phyloP scores from a whole-genome alignment of 1,284 basidiomycete species.

The Tilletia setariae region DNA sequence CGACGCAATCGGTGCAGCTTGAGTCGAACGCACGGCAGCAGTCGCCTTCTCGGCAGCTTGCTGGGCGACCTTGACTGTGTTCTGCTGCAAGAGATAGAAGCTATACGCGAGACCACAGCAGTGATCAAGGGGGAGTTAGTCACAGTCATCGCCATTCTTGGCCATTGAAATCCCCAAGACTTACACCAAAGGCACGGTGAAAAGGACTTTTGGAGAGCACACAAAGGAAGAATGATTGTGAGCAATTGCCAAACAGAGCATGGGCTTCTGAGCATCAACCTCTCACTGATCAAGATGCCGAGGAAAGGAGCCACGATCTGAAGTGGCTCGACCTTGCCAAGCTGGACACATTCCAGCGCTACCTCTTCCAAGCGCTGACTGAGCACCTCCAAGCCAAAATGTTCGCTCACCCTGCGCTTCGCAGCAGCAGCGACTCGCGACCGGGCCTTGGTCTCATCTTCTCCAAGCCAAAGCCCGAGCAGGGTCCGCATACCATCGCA shows the following conservation, averaged over 20 bases:
- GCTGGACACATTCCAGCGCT: constrained; percentile 59
- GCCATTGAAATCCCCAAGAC: background rate
- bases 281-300: constrained; percentile 2
- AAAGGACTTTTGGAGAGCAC: background rate
- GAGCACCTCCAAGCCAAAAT: constrained; percentile 68
- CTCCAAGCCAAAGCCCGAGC: constrained; percentile 58
- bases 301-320: constrained; percentile 1
- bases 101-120: background rate
- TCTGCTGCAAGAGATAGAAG: constrained; percentile 1
- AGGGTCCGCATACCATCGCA: constrained; percentile 67
- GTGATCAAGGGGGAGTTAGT: background rate
- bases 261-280: no score
- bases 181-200: background rate
- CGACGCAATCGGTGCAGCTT: background rate
- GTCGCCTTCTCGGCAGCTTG: background rate
- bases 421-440: constrained; percentile 62
- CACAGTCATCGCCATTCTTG: background rate
- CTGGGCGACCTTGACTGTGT: background rate
- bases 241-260: background rate
- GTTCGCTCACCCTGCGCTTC: constrained; percentile 62
- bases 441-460: constrained; percentile 55
- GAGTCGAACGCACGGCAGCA: background rate
- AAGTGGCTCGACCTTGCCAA: background rate
- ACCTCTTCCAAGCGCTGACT: constrained; percentile 64
- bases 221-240: background rate